Base-by-base conservation (phyloP, 1,284 basidiomycete species). In the Pseudozyma sp. region DNA sequence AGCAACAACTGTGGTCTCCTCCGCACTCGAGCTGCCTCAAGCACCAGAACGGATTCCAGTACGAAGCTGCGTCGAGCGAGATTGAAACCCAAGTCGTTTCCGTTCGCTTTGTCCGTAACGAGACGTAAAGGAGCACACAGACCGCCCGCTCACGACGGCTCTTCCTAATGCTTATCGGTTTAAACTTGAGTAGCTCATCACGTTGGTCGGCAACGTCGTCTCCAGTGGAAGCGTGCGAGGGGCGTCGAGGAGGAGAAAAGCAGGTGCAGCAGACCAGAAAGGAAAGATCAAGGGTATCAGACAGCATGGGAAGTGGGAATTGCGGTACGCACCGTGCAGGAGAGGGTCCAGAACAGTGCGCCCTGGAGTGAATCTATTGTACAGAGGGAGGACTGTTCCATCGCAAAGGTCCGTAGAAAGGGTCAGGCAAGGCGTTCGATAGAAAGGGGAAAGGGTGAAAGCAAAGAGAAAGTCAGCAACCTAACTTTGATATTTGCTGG, bases 91-190 rank as follows among this genome's bases (percentile, higher is more conserved):
- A n/a, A 9, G 43, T 53, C 57, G 34, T 60, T 61, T 69, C 67
- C 67, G 67, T 60, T 45, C 67, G 60, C 67, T 60, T 2, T 60
- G 54, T 46, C 60, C 56, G 33, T 37, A 14, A 46, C 58, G 49
- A 75, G 60, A 70, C 71, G 74, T 49, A 66, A 68, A 68, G 65
- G 67, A 75, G 71, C 68, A 68, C 75, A 48, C 75, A 77, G 73
- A 67, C 77, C 77, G 68, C 71, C 67, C 71, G 78, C 81, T 83
- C 78, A 78, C 81, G 81, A 83, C 81, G 81, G 81, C 81, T 83
- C 81, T 83, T 83, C 81, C 81, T 82, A 80, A 69, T 74, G 77
- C 77, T 66, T 61, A 68, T 77, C 68, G 81, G 78, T 82, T 77
- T 75, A 58, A 72, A 68, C 54, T 67, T 69, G 67, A 65, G 64